Evolutionary conservation across 768 basidiomycete species (phyloP), one percentile per base, ranked within the genome.

Genomic region (Lactifluus hygrophoroides): DNA sequence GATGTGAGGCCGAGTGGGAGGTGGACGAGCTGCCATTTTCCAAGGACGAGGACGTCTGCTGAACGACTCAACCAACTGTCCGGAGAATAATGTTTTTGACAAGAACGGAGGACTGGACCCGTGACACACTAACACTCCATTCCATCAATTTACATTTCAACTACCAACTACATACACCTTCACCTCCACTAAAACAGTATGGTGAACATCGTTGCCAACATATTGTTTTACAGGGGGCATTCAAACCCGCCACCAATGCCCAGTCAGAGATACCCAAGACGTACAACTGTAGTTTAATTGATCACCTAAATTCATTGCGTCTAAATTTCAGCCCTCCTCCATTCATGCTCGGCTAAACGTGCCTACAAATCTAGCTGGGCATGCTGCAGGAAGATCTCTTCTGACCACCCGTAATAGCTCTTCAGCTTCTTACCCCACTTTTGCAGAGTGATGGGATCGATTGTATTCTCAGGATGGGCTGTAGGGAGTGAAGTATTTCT

Each of bases 391-490:
- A 70, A 65, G 19, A 60, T 42, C 32, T 68, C 68, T 19, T 65
- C 64, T n/a, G 60, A 59, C 69, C 69, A 71, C 9, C 69, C 69
- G 27, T 71, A 71, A 35, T 63, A 63, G 32, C 61, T 57, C 49
- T 64, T 64, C 46, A 71, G 55, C 32, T 65, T 63, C 47, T 68
- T 69, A 34, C 68, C 54, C 50, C 69, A 68, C 43, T 64, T 53
- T 30, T 56, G 64, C 27, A 71, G 55, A 27, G 65, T 65, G 43
- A 64, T 51, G 10, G 63, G 67, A 16, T 69, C 60, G 43, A 71
- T 56, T 25, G 68, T 68, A 14, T 63, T 58, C 51, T 69, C 70
- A 0, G 70, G 70, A 40, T 71, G 70, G 32, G 70, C 68, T 68
- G 48, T 16, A 21, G 44, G 40, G 8, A 43, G 5, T 17, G 21